Percentiles rank a stretch among this genome's conserved stretches.
Evolutionary conservation across 1,139 yeast genomes (phyloP).

Genomic region (Blastobotrys indianensis): DNA sequence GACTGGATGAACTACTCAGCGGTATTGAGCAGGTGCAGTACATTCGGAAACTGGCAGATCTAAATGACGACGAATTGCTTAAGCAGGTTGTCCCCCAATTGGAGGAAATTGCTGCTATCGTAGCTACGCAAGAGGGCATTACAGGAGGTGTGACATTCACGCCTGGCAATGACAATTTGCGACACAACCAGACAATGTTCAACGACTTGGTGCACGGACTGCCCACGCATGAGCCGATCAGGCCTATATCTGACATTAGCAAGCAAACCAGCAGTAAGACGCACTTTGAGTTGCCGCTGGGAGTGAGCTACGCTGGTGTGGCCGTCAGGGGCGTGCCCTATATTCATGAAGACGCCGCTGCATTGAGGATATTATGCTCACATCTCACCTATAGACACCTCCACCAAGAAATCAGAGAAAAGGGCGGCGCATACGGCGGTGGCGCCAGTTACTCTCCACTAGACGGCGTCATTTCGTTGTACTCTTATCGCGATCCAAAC

Average conservation of each 20-base stretch:
- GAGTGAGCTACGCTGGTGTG: slow-evolving; percentile 76
- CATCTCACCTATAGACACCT: slow-evolving; percentile 74
- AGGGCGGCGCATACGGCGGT: slow-evolving; percentile 98
- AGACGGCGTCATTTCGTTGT: slow-evolving; percentile 74
- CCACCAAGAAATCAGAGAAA: slow-evolving; percentile 86
- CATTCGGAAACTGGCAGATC: slow-evolving; percentile 51
- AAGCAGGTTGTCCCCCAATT: slow-evolving; percentile 57
- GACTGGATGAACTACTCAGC: slow-evolving; percentile 55
- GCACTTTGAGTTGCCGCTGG: slow-evolving; percentile 73
- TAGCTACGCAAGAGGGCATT: slow-evolving; percentile 18
- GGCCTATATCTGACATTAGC: slow-evolving; percentile 11
- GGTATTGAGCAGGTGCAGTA: slow-evolving; percentile 78
- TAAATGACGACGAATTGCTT: slow-evolving; percentile 54
- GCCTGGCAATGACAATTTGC: slow-evolving; percentile 18
- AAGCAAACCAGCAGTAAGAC: slow-evolving; percentile 32
- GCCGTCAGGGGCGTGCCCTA: slow-evolving; percentile 66
- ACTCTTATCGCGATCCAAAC: slow-evolving; percentile 91
- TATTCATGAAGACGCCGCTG: slow-evolving; percentile 69
- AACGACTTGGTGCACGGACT: slow-evolving; percentile 16
- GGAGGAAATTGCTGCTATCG: slow-evolving; percentile 43
- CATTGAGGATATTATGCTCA: slow-evolving; percentile 76
- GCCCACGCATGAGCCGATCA: slow-evolving; percentile 6
- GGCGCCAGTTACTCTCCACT: slow-evolving; percentile 81
- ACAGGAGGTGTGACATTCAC: slow-evolving; percentile 25
- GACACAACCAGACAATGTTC: slow-evolving; percentile 13